Evolutionary conservation across 108 stramenopile species (phyloP), one percentile per base, ranked within the genome.

Genomic region (Nannochloropsis salina): DNA sequence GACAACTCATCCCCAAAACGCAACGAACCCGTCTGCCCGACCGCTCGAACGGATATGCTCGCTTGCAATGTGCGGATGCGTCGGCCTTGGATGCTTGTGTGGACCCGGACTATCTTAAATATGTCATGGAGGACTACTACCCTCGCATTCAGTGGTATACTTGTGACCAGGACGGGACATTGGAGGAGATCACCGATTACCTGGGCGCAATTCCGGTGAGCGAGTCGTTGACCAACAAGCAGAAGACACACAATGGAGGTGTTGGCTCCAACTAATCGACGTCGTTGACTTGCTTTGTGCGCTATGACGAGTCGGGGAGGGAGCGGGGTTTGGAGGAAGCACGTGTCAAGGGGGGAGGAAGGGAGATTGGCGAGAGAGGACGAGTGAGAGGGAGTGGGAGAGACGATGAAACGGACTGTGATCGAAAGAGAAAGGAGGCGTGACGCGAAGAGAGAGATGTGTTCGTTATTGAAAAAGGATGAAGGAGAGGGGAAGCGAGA

Each of bases 1-100:
- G 61, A n/a, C 61, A 74, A n/a, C 61, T 74, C 61, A n/a, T 74
- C 5, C 61, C 61, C 8, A 74, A 74, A n/a, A 74, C 61, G 61
- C 61, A 74, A 4, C 61, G 61, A 74, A 74, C 15, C 61, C 61
- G 61, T 15, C 61, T 74, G 61, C 61, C 61, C 3, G 61, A 74
- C 61, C 61, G 61, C 20, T n/a, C 61, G 61, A 74, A 74, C 6
- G 61, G 61, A 6, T 74, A 74, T 3, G 61, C 61, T 15, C 61
- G 61, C 20, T 74, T 74, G 61, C 61, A 74, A n/a, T 74, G 61
- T 74, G 61, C 61, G 5, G 61, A 74, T 15, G 61, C 61, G 61
- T 15, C 61, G 61, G 61, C 15, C 6, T n/a, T n/a, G 20, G 61
- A 74, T n/a, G 61, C 61, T 15, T 74, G 61, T 74, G 61, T 74